These are phyloP conservation scores for Ensete glaucum DNA, from an alignment of 176 grass and related monocot genomes.

Conservation along the genomic window DNA sequence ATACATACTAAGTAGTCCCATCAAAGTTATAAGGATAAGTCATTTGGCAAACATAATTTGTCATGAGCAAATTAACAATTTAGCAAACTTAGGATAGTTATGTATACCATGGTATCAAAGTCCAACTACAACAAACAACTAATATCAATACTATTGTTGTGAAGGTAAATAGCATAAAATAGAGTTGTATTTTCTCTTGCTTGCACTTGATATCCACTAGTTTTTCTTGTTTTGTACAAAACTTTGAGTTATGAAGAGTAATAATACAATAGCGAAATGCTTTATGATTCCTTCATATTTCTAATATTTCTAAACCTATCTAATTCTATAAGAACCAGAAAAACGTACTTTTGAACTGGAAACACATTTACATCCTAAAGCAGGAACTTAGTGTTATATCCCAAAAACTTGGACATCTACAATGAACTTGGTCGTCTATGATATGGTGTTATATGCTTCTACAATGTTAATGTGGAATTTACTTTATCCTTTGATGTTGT, in stretches of 20 bases:
- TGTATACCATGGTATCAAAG: background rate
- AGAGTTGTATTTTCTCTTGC: too few relatives aligned
- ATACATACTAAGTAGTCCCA: too few relatives aligned
- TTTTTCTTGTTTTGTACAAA: background rate
- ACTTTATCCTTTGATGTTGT: background rate
- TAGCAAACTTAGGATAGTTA: too few relatives aligned
- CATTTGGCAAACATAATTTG: too few relatives aligned
- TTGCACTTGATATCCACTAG: background rate
- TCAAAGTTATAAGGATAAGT: too few relatives aligned
- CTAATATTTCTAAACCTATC: background rate
- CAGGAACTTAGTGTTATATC: background rate
- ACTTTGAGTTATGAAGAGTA: background rate
- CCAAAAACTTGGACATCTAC: too few relatives aligned
- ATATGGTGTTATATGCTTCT: too few relatives aligned
- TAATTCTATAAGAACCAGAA: background rate
- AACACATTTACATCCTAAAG: background rate
- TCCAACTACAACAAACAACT: background rate
- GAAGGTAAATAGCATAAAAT: background rate
- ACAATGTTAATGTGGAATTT: background rate
- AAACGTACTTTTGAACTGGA: background rate
- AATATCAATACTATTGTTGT: slow-evolving; percentile 12
- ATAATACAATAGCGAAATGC: background rate
- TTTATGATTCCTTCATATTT: background rate
- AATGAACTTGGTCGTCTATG: too few relatives aligned
- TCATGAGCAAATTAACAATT: background rate